Percentiles rank a stretch among this genome's conserved stretches.
phyloP scores from a whole-genome alignment of 352 stramenopile genomes.

The Phytophthora hybrid region DNA sequence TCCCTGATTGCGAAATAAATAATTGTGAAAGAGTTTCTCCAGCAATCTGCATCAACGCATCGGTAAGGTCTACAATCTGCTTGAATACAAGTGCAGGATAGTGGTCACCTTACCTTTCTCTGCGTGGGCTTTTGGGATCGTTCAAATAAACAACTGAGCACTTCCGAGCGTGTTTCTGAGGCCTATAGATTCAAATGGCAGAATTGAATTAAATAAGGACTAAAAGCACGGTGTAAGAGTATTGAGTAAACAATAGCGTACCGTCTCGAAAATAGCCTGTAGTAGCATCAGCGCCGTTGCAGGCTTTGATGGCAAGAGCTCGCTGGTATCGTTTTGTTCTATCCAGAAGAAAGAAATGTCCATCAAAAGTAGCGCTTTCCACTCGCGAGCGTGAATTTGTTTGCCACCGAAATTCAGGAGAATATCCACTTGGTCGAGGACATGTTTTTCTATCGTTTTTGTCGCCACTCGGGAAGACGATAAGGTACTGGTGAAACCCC shows the following conservation, averaged over 20 bases:
- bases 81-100: neutral
- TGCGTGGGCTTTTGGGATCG: constrained; percentile 36
- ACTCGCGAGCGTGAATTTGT: constrained; percentile 71
- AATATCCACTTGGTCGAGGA: constrained; percentile 44
- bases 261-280: constrained; percentile 52
- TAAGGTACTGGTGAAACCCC: constrained; percentile 17
- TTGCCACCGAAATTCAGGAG: constrained; percentile 74
- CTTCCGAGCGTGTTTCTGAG: constrained; percentile 60
- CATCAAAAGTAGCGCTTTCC: constrained; percentile 82
- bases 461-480: neutral
- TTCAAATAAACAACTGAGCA: constrained; percentile 54
- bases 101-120: constrained; percentile 31
- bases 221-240: neutral
- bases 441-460: constrained; percentile 40
- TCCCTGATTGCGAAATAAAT: constrained; percentile 52
- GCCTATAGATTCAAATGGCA: constrained; percentile 34
- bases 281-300: constrained; percentile 36
- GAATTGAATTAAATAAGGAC: constrained; percentile 3
- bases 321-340: constrained; percentile 30
- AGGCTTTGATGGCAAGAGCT: constrained; percentile 21
- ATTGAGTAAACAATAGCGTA: constrained; percentile 14
- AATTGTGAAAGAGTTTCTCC: constrained; percentile 46
- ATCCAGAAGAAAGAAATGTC: constrained; percentile 78
- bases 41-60: constrained; percentile 29
- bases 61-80: neutral